Conservation (phyloP, 768 basidiomycete species). For the Lactarius pseudohatsudake region DNA sequence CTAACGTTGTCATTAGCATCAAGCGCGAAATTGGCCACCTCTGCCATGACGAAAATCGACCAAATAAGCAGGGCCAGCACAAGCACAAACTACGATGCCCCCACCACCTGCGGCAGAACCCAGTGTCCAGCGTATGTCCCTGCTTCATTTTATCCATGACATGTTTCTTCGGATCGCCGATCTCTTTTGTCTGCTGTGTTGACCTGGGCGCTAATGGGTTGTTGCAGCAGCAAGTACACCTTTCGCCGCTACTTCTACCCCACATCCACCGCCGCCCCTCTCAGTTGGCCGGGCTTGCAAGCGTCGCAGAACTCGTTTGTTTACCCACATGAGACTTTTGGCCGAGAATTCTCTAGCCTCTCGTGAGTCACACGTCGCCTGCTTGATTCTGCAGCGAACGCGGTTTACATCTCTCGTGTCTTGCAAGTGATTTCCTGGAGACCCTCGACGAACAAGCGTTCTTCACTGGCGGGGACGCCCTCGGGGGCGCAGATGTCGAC, state of each 20-base stretch:
- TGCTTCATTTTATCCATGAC: neutral
- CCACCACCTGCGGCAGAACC: neutral
- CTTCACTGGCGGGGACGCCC: conserved; percentile 57
- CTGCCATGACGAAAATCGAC: conserved; percentile 83
- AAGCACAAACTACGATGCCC: conserved; percentile 39
- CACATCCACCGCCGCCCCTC: conserved; percentile 37
- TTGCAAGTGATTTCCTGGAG: conserved; percentile 77
- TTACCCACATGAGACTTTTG: conserved; percentile 71
- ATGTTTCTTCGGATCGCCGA: neutral
- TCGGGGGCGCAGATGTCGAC: conserved; percentile 35
- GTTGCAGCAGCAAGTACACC: conserved; percentile 27
- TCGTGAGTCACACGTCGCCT: conserved; percentile 48
- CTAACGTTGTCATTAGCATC: conserved; percentile 52
- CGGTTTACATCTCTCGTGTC: conserved; percentile 4
- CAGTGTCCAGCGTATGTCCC: conserved; percentile 12
- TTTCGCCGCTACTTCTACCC: conserved; percentile 26
- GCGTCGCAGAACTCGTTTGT: conserved; percentile 51
- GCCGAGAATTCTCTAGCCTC: conserved; percentile 80
- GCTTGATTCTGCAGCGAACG: neutral
- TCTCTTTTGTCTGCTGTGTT: neutral
- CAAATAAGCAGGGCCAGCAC: conserved; percentile 34
- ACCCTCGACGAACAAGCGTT: conserved; percentile 83
- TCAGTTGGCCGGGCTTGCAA: conserved; percentile 52
- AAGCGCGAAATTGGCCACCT: conserved; percentile 96
- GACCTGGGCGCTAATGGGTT: neutral